Percentiles rank a stretch among this genome's conserved stretches.
Evolutionary conservation across 2,329 filamentous ascomycete genomes (phyloP).

Genomic region (Zelopaecilomyces penicillatus): DNA sequence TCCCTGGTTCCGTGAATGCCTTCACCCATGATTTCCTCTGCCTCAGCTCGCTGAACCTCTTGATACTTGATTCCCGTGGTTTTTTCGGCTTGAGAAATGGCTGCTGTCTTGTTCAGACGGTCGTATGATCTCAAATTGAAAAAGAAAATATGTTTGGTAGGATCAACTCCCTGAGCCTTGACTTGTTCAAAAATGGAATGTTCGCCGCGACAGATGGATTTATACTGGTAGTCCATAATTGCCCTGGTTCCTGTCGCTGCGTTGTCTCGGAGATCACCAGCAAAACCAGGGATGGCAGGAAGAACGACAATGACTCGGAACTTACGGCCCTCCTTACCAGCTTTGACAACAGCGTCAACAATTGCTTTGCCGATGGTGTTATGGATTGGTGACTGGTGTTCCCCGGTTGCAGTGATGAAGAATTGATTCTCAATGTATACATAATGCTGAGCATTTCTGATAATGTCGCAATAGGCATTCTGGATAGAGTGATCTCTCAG

Average conservation of each 20-base stretch:
- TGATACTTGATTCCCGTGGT: slow-evolving; percentile 76
- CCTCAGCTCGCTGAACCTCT: slow-evolving; percentile 78
- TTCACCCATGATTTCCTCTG: slow-evolving; percentile 76
- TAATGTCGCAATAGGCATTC: slow-evolving; percentile 78
- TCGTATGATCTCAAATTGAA: slow-evolving; percentile 95
- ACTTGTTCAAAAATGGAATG: slow-evolving; percentile 84
- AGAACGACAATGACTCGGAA: slow-evolving; percentile 88
- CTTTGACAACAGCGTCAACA: slow-evolving; percentile 78
- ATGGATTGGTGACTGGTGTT: slow-evolving; percentile 76
- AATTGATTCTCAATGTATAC: slow-evolving; percentile 99
- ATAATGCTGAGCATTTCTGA: slow-evolving; percentile 79
- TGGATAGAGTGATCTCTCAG: slow-evolving; percentile 77
- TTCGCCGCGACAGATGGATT: slow-evolving; percentile 85
- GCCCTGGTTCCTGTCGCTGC: slow-evolving; percentile 80
- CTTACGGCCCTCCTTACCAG: slow-evolving; percentile 73
- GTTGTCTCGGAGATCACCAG: slow-evolving; percentile 76
- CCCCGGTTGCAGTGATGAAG: slow-evolving; percentile 90
- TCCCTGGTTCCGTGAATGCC: slow-evolving; percentile 56
- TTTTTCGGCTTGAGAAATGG: slow-evolving; percentile 66
- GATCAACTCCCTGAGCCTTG: slow-evolving; percentile 63
- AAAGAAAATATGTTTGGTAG: slow-evolving; percentile 73
- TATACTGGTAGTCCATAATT: slow-evolving; percentile 99
- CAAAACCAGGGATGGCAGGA: slow-evolving; percentile 87
- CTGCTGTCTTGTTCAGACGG: slow-evolving; percentile 74
- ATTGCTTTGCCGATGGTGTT: slow-evolving; percentile 85